phyloP scores from a whole-genome alignment of 139 green algal species.

The Pseudopediastrum boryanum region DNA sequence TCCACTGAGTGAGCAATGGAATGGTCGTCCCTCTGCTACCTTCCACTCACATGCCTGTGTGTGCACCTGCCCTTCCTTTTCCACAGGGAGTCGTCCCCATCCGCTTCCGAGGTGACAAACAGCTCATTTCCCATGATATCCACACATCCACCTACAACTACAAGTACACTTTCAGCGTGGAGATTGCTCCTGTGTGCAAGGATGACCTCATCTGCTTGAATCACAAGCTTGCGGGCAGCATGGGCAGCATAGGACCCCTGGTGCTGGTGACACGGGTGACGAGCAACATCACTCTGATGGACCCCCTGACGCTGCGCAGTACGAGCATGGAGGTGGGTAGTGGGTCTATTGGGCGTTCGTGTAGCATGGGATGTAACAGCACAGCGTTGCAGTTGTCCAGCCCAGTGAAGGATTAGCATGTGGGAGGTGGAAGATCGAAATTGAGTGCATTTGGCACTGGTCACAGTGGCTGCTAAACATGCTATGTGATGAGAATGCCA shows the following conservation, averaged over 20 bases:
- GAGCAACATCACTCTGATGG: slow-evolving; percentile 84
- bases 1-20: too few relatives aligned
- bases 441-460: too few relatives aligned
- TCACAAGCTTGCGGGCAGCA: slow-evolving; percentile 65
- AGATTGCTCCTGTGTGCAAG: slow-evolving; percentile 95
- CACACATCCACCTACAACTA: slow-evolving; percentile 97
- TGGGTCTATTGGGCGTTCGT: neutral
- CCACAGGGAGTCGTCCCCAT: slow-evolving; percentile 68
- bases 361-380: neutral
- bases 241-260: slow-evolving; percentile 89
- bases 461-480: too few relatives aligned
- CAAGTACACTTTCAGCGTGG: slow-evolving; percentile 97
- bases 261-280: slow-evolving; percentile 87
- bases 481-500: too few relatives aligned
- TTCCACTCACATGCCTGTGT: too few relatives aligned
- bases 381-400: too few relatives aligned
- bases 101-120: slow-evolving; percentile 89
- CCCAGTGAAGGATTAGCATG: too few relatives aligned
- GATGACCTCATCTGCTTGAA: slow-evolving; percentile 96
- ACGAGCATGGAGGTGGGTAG: slow-evolving; percentile 75
- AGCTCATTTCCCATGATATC: slow-evolving; percentile 96
- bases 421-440: too few relatives aligned
- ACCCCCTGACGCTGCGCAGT: slow-evolving; percentile 83
- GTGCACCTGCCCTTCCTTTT: too few relatives aligned
- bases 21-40: too few relatives aligned